phyloP scores from a whole-genome alignment of 495 filamentous ascomycete species.

The Astrothelium macrocarpum region DNA sequence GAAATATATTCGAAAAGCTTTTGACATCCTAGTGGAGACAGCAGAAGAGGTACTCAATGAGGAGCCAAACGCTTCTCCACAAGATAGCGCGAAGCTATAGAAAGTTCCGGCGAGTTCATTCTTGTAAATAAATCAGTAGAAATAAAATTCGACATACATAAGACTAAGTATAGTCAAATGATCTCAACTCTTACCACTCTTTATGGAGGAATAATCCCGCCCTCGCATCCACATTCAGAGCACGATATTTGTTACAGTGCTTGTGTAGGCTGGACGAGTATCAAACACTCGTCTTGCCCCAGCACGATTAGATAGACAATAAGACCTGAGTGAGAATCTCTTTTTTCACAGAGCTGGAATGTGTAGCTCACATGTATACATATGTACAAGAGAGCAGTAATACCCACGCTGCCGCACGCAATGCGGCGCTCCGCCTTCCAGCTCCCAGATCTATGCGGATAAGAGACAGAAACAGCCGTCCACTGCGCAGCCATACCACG shows the following conservation, averaged over 20 bases:
- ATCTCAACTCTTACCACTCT: no score
- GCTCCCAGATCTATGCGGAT: slow-evolving; percentile 3
- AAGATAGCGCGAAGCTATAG: neutral
- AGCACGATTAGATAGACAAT: no score
- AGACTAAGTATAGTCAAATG: no score
- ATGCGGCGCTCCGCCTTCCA: neutral
- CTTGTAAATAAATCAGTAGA: no score
- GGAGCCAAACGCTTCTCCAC: slow-evolving; percentile 4
- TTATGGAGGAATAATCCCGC: no score
- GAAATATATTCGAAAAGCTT: slow-evolving; percentile 61
- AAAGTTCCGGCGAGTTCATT: no score
- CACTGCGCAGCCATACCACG: neutral
- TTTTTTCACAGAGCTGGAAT: neutral
- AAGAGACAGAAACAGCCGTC: neutral
- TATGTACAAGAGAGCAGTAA: slow-evolving; percentile 5
- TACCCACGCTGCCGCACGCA: neutral
- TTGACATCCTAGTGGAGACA: slow-evolving; percentile 63
- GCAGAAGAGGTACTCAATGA: slow-evolving; percentile 49
- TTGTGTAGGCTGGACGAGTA: no score
- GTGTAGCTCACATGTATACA: neutral
- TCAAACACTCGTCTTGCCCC: no score
- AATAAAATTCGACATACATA: no score
- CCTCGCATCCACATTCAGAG: no score
- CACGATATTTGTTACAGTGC: no score
- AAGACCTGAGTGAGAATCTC: no score